Percentiles rank a stretch among this genome's conserved stretches.
Conservation (phyloP, 148 eudicot genomes). For the Fallopia convolvulus region DNA sequence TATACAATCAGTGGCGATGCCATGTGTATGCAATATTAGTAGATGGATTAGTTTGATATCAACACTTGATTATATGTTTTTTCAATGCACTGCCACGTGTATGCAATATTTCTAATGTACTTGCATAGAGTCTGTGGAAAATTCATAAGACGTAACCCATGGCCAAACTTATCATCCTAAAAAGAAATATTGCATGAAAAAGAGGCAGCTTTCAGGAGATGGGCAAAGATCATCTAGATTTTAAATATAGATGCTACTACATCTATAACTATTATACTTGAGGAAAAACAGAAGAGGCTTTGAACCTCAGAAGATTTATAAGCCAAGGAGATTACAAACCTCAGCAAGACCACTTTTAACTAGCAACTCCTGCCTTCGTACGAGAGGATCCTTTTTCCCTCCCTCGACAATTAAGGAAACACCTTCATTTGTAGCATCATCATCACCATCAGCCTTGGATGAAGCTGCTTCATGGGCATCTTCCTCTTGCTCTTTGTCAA, state of each 20-base stretch:
- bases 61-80: too few species aligned
- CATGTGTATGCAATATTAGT: not conserved
- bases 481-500: constrained; percentile 24
- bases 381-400: constrained; percentile 77
- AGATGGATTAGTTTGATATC: too few species aligned
- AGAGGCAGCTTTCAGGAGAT: not conserved
- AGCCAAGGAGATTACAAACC: constrained; percentile 39
- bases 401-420: constrained; percentile 39
- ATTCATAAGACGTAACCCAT: not conserved
- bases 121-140: not conserved
- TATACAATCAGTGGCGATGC: not conserved
- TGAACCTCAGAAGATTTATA: not conserved
- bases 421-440: constrained; percentile 18
- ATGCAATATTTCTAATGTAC: not conserved
- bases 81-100: too few species aligned
- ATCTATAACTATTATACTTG: not conserved
- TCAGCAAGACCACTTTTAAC: constrained; percentile 92
- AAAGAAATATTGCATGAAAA: not conserved
- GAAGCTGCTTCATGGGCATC: constrained; percentile 23
- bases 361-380: constrained; percentile 76
- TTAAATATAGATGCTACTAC: not conserved
- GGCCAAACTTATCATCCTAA: not conserved
- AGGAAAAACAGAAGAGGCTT: not conserved
- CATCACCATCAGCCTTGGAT: constrained; percentile 22
- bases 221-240: not conserved